Base-by-base conservation (phyloP, 805 yeast species). In the Sugiyamaella americana region DNA sequence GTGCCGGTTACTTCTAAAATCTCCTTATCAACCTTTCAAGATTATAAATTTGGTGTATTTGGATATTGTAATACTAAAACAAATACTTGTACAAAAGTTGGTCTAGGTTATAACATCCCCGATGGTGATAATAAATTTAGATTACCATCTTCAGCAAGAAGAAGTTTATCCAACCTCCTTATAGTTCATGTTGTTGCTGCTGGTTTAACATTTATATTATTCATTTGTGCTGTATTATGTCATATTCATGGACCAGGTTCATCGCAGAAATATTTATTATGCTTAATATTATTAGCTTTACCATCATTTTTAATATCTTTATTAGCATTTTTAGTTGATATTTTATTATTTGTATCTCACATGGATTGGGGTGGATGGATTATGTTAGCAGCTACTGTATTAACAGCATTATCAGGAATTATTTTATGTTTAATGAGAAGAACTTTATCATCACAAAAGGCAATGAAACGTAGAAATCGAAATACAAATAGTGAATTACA, bases 281-380 rank as follows among this genome's bases (percentile, higher is more conserved):
- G 74, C 17, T 63, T 80, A 54, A 71, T 84, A 32, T 55, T 82
- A 2, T 70, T 84, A 64, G 73, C 87, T 1, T 60, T 85, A 37
- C 80, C 87, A 1, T 71, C 87, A 0, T 87, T 88, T 56, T 59
- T 89, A 47, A 69, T 84, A 37, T 69, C 85, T 1, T 65, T 89
- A 41, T 69, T 91, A 43, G 81, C 89, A 4, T 85, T 91, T 53
- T 67, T 89, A 49, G 87, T 87, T 2, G 98, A 91, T 61, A 76
- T 89, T 34, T 63, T 89, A 36, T 63, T 91, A 43, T 91, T 91
- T 57, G 74, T 82, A 1, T 85, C 89, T 2, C 79, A 80, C 58
- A 66, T 91, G 46, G 74, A 78, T 45, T 88, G 87, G 80, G 75
- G 82, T 39, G 96, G 96, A 21, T 91, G 97, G 97, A 67, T 84